Evolutionary conservation across 2,329 filamentous ascomycete species (phyloP), one percentile per base, ranked within the genome.

Genomic region (Cercospora brassicicola): DNA sequence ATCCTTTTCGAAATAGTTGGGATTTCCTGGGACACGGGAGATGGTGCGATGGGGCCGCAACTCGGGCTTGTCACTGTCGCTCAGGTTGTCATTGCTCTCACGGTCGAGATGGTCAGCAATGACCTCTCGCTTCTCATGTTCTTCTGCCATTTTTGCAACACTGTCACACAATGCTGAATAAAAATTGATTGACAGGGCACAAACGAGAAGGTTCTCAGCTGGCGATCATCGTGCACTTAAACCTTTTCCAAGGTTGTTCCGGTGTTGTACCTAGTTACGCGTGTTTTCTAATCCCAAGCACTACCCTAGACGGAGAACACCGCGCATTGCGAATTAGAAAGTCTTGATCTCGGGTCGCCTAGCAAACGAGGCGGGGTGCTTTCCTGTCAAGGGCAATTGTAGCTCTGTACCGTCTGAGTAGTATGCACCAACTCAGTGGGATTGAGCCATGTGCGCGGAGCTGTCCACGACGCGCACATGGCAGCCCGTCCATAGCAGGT

Each of bases 11-110:
- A 48, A 45, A 42, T 62, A 62, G 59, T 62, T 62, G 15, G 59
- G 59, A 31, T 62, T 62, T 23, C 59, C 59, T 18, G 59, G 59
- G 1, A 62, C 59, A 18, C 59, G 33, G n/a, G 59, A 62, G 8
- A 62, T 51, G 33, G 39, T 62, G 36, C 59, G 39, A 20, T 62
- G 59, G 9, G 59, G 26, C 4, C 42, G 23, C 39, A 62, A 62
- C n/a, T 62, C 39, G 39, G 45, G 26, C 39, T 62, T 62, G 20
- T 51, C 59, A 26, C 23, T 11, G 20, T 45, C 59, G 28, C 59
- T 48, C 20, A 45, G 13, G 36, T 48, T 62, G 36, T 62, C 59
- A 30, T 48, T 62, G 59, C 59, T 62, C 11, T 42, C 26, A 7
- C 39, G 59, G 10, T 45, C 59, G 10, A 45, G 9, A 51, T 45